Percentiles rank a stretch among this genome's conserved stretches.
Conservation (phyloP, 2,329 filamentous ascomycete genomes). For the Pseudocercospora fuligena region DNA sequence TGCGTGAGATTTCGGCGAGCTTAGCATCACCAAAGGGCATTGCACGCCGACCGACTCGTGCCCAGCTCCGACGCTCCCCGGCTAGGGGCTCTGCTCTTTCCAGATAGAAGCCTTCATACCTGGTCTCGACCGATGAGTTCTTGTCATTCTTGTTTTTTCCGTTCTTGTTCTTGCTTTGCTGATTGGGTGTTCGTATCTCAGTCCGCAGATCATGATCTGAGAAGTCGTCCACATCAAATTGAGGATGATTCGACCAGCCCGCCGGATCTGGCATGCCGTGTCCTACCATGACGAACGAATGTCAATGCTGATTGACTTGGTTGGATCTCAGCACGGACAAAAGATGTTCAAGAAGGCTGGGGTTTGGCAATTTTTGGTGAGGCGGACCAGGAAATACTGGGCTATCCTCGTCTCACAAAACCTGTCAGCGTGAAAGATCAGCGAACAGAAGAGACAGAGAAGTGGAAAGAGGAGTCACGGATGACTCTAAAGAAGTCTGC, state of each 20-base stretch:
- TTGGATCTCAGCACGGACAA: background rate
- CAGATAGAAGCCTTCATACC: constrained; percentile 12
- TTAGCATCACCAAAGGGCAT: constrained; percentile 13
- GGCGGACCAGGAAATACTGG: background rate
- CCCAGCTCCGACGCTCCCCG: constrained; percentile 12
- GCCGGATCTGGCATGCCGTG: background rate
- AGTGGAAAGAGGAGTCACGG: background rate
- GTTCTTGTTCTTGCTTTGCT: constrained; percentile 11
- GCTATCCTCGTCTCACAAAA: background rate
- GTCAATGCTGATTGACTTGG: background rate
- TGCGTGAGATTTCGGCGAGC: constrained; percentile 13
- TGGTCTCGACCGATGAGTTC: background rate
- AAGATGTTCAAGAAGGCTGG: background rate
- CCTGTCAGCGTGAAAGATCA: background rate
- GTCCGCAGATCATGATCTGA: background rate
- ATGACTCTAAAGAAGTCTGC: constrained; percentile 3
- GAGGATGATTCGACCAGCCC: background rate
- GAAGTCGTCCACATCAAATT: background rate
- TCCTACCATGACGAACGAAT: background rate
- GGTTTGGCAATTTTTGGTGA: background rate
- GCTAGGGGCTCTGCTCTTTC: constrained; percentile 6
- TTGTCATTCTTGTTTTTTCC: constrained; percentile 7
- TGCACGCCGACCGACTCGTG: background rate
- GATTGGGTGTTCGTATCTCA: background rate
- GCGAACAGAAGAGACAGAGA: background rate